A percentile compares a stretch with the other conserved stretches of the same genome.
phyloP scores from a whole-genome alignment of 2,329 filamentous ascomycete species.

The Paraphoma chrysanthemicola region DNA sequence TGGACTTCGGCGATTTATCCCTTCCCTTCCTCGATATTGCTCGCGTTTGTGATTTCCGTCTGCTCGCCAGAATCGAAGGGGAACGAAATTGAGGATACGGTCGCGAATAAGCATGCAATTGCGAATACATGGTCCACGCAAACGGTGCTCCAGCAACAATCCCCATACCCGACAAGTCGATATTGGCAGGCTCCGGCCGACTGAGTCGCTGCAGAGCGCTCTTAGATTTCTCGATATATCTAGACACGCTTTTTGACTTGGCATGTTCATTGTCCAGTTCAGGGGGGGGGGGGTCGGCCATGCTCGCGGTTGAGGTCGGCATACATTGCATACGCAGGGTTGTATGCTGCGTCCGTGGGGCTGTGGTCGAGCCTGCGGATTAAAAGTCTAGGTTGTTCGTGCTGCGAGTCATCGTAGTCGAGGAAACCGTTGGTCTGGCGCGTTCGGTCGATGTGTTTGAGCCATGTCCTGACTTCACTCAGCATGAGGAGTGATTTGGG shows the following conservation, averaged over 20 bases:
- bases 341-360: background rate
- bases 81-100: background rate
- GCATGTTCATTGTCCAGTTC: background rate
- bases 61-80: too few relatives aligned
- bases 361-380: background rate
- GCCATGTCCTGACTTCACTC: background rate
- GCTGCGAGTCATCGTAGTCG: background rate
- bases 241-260: background rate
- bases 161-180: background rate
- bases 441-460: conserved; percentile 1
- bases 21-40: too few relatives aligned
- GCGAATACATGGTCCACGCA: background rate
- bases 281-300: background rate
- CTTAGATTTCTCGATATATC: background rate
- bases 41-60: background rate
- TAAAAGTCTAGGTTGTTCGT: background rate
- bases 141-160: background rate
- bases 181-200: background rate
- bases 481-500: background rate
- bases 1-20: too few relatives aligned
- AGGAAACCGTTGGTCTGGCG: conserved; percentile 1
- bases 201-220: background rate
- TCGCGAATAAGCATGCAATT: background rate
- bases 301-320: background rate
- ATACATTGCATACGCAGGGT: background rate